Conservation (phyloP, 2,329 filamentous ascomycete species). For the Pseudofabraea citricarpa region DNA sequence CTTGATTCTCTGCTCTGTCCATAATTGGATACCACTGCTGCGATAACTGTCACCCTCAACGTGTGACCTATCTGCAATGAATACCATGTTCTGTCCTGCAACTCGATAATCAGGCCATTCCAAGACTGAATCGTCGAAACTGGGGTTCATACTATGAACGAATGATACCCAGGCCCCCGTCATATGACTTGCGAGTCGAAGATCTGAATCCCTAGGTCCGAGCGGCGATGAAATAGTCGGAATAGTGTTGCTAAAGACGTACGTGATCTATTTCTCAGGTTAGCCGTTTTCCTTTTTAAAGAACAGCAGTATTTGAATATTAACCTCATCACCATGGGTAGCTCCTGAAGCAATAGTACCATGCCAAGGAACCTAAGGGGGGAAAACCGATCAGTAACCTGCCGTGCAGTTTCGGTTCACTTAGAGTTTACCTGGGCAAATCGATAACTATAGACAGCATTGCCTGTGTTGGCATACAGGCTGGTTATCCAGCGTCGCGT, state of each 20-base stretch:
- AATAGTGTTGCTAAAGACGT: constrained; percentile 10
- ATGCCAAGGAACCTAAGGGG: constrained; percentile 30
- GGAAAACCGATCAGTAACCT: neutral
- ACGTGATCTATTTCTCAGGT: neutral
- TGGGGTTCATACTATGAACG: constrained; percentile 10
- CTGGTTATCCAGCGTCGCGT: neutral
- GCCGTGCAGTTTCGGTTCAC: neutral
- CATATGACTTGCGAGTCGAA: constrained; percentile 5
- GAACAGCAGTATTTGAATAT: neutral
- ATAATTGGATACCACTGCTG: neutral
- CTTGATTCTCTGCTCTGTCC: constrained; percentile 2
- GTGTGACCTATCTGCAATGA: neutral
- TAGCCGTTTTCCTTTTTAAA: no score
- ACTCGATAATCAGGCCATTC: constrained; percentile 2
- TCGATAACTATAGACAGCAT: constrained; percentile 39
- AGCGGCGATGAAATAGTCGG: neutral
- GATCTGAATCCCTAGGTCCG: constrained; percentile 1
- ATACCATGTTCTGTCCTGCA: constrained; percentile 3
- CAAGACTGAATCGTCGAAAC: neutral
- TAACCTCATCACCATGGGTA: constrained; percentile 25
- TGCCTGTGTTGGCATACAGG: neutral
- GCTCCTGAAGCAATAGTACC: constrained; percentile 32
- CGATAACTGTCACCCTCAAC: constrained; percentile 4
- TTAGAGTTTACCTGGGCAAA: constrained; percentile 34
- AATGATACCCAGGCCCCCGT: constrained; percentile 12